phyloP scores from a whole-genome alignment of 1,284 basidiomycete species.

The Entoloma clypeatum region DNA sequence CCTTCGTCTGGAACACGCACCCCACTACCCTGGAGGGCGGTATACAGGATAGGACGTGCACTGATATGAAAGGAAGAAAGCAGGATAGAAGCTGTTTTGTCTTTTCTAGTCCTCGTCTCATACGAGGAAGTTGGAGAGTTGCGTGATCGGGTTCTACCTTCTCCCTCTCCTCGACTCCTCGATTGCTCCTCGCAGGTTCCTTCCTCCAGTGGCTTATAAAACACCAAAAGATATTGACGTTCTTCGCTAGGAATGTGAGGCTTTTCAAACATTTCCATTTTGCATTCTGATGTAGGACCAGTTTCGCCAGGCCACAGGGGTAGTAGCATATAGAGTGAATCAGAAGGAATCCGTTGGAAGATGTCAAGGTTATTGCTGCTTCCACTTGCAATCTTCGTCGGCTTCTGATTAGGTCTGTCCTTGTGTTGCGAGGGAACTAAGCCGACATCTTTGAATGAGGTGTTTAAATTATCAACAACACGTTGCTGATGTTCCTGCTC shows the following conservation, averaged over 20 bases:
- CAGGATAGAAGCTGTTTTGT: slow-evolving; percentile 42
- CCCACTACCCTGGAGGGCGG: slow-evolving; percentile 64
- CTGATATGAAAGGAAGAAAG: slow-evolving; percentile 61
- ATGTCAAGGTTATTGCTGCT: slow-evolving; percentile 35
- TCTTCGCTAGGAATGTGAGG: slow-evolving; percentile 47
- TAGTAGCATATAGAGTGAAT: slow-evolving; percentile 75
- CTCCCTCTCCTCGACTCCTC: slow-evolving; percentile 23
- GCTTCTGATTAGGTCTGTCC: slow-evolving; percentile 28
- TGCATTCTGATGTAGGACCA: slow-evolving; percentile 39
- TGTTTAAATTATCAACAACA: slow-evolving; percentile 64
- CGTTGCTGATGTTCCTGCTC: slow-evolving; percentile 64
- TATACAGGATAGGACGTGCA: slow-evolving; percentile 63
- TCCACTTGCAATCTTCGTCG: slow-evolving; percentile 22
- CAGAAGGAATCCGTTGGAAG: slow-evolving; percentile 59
- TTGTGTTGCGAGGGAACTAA: slow-evolving; percentile 57
- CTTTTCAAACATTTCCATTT: slow-evolving; percentile 23
- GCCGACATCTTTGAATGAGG: slow-evolving; percentile 75
- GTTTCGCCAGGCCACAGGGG: slow-evolving; percentile 78
- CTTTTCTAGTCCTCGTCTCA: slow-evolving; percentile 31
- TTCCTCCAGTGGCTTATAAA: slow-evolving; percentile 51
- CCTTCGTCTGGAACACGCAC: slow-evolving; percentile 70
- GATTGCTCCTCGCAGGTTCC: slow-evolving; percentile 20
- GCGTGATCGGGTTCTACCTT: slow-evolving; percentile 35
- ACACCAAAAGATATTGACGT: slow-evolving; percentile 69
- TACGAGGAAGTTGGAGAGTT: slow-evolving; percentile 35